Evolutionary conservation across 1,139 yeast genomes (phyloP).

Genomic region (Pichia sp.): DNA sequence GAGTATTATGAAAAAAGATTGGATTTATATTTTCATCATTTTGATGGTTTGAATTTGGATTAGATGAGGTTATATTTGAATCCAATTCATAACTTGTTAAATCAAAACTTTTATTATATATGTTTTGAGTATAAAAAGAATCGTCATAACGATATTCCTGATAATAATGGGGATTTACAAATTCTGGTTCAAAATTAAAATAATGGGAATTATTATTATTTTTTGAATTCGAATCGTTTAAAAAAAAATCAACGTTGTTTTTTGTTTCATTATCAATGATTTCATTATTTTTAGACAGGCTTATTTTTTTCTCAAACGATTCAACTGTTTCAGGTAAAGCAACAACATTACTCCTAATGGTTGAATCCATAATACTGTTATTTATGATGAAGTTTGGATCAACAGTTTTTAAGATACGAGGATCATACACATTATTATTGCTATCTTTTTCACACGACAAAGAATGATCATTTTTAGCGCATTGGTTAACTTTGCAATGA

Average conservation of each 20-base stretch:
- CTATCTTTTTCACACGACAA: neutral
- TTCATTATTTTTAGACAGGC: neutral
- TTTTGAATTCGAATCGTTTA: neutral
- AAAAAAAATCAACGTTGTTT: neutral
- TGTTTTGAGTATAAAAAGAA: neutral
- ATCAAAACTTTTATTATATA: slow-evolving; percentile 7
- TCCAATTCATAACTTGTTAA: slow-evolving; percentile 12
- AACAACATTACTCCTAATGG: too few relatives aligned
- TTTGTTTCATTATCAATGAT: neutral
- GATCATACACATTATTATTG: neutral
- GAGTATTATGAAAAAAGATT: slow-evolving; percentile 10
- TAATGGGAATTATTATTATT: neutral
- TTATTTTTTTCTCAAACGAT: too few relatives aligned
- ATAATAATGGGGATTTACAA: slow-evolving; percentile 2
- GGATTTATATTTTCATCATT: slow-evolving; percentile 12
- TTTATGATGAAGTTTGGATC: neutral
- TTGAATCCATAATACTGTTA: too few relatives aligned
- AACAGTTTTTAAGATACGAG: slow-evolving; percentile 4
- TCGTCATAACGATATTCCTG: slow-evolving; percentile 7
- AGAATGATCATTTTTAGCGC: too few relatives aligned
- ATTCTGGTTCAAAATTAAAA: neutral
- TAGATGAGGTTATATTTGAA: slow-evolving; percentile 5
- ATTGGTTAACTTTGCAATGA: too few relatives aligned
- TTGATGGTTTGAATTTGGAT: neutral
- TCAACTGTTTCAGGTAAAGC: too few relatives aligned